Base-by-base conservation (phyloP, 768 basidiomycete species). In the Megacollybia marginata region DNA sequence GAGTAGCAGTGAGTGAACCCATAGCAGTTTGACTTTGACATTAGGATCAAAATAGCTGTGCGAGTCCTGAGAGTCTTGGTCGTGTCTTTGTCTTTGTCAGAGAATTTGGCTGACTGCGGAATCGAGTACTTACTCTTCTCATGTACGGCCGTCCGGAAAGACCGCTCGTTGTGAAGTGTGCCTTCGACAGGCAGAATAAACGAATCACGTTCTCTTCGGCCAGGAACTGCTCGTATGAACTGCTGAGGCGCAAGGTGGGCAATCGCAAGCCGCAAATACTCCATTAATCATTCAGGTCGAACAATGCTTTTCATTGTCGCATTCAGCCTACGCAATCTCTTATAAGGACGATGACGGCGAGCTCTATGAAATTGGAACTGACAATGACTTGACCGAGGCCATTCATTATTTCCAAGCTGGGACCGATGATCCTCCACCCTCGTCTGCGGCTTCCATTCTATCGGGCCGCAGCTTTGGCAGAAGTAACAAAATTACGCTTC, bases 321-420 rank as follows among this genome's bases (percentile, higher is more conserved):
- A 80, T 4, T 78, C 80, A 0, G 67, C 81, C 6, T 95, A 87
- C 58, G 71, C 71, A 5, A 83, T 97, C 50, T 73, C 82, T 5
- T 96, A 92, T 68, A 87, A 82, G 57, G 92, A 93, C 59, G 91
- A 96, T 60, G 91, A 94, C 51, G 86, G 85, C 51, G 91, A 92
- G 62, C 75, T 79, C 49, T 80, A 75, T 19, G 75, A 73, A 53
- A 88, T 93, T 54, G 66, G 71, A 0, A 79, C 75, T 16, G 90
- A 95, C 50, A 62, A 66, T 5, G 88, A 94, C 58, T 74, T 96
- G 18, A 78, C 82, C 1, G 93, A 95, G 56, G 92, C 93, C 1
- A 87, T 97, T 51, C 73, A 79, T 33, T 97, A 92, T 65, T 94
- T 92, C 62, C 78, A 83, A 49, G 82, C 80, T 1, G 85, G 86